Percentiles rank a stretch among this genome's conserved stretches.
phyloP scores from a whole-genome alignment of 371 early-diverging fungal genomes.

The Sporodiniella umbellata region DNA sequence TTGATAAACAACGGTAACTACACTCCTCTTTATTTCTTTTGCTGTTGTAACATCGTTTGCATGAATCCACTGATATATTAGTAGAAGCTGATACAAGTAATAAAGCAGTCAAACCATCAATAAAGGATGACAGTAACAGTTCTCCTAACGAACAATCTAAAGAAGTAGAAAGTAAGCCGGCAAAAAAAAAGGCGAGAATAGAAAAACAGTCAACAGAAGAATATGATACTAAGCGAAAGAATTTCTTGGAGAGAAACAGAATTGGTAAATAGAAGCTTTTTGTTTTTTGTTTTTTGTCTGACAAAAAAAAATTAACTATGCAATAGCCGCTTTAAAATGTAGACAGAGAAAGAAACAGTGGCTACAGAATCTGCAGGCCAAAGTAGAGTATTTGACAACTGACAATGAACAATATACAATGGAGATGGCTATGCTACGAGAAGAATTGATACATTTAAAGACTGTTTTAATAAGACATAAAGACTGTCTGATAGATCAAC shows the following conservation, averaged over 20 bases:
- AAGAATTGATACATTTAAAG: slow-evolving; percentile 50
- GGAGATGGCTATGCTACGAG: slow-evolving; percentile 45
- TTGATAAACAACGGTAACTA: not conserved
- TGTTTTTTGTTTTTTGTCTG: too few species aligned
- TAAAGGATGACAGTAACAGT: not conserved
- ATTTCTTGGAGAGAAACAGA: slow-evolving; percentile 81
- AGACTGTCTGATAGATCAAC: slow-evolving; percentile 45
- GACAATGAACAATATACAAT: slow-evolving; percentile 51
- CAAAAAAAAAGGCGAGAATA: not conserved
- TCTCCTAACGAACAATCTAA: not conserved
- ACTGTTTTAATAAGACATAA: slow-evolving; percentile 56
- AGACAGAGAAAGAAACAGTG: slow-evolving; percentile 70
- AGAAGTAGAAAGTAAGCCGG: not conserved
- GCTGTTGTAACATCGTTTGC: not conserved
- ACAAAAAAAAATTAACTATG: too few species aligned
- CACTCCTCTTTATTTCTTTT: not conserved
- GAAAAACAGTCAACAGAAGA: slow-evolving; percentile 10
- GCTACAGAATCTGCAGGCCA: slow-evolving; percentile 55
- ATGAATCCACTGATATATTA: not conserved
- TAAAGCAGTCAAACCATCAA: not conserved
- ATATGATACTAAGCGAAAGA: slow-evolving; percentile 69
- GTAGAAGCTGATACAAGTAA: not conserved
- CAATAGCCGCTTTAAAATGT: slow-evolving; percentile 71
- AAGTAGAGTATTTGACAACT: slow-evolving; percentile 45
- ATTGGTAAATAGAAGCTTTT: slow-evolving; percentile 56